phyloP scores from a whole-genome alignment of 352 stramenopile genomes.

The Phytopythium delawarense region DNA sequence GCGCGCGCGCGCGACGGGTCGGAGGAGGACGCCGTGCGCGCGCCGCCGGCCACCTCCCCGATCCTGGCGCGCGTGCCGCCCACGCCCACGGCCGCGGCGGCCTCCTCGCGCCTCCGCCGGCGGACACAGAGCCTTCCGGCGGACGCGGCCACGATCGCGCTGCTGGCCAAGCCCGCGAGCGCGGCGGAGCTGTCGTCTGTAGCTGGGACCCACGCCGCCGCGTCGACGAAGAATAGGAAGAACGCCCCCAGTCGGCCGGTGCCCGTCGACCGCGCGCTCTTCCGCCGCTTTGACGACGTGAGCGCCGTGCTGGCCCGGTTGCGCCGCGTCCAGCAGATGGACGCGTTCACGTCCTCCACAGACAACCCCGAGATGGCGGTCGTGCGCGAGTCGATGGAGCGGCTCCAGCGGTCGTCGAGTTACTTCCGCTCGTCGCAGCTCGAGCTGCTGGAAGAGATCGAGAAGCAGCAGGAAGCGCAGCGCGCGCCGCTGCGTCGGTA shows the following conservation, averaged over 20 bases:
- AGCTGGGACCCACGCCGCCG: slow-evolving; percentile 1
- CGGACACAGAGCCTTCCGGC: slow-evolving; percentile 30
- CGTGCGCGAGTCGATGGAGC: slow-evolving; percentile 37
- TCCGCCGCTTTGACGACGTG: slow-evolving; percentile 54
- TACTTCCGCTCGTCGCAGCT: slow-evolving; percentile 47
- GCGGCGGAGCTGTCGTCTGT: background rate
- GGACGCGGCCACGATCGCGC: slow-evolving; percentile 6
- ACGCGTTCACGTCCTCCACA: slow-evolving; percentile 14
- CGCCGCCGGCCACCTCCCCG: background rate
- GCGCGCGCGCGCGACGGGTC: slow-evolving; percentile 1
- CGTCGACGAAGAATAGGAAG: background rate
- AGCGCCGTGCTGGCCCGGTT: slow-evolving; percentile 41
- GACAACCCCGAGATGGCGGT: slow-evolving; percentile 28
- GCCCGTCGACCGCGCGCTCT: slow-evolving; percentile 50
- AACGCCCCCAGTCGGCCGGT: slow-evolving; percentile 7
- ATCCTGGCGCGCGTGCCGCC: background rate
- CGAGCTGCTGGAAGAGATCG: slow-evolving; percentile 62
- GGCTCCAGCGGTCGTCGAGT: slow-evolving; percentile 35
- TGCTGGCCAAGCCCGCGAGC: slow-evolving; percentile 6
- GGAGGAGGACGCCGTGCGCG: background rate
- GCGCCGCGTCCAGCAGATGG: slow-evolving; percentile 27
- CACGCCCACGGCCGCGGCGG: background rate
- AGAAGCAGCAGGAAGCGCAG: slow-evolving; percentile 40
- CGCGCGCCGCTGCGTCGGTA: slow-evolving; percentile 48
- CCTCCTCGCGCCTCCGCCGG: slow-evolving; percentile 7